A percentile compares a stretch with the other conserved stretches of the same genome.
Conservation (phyloP, 805 yeast genomes). For the Wickerhamiella parazyma region DNA sequence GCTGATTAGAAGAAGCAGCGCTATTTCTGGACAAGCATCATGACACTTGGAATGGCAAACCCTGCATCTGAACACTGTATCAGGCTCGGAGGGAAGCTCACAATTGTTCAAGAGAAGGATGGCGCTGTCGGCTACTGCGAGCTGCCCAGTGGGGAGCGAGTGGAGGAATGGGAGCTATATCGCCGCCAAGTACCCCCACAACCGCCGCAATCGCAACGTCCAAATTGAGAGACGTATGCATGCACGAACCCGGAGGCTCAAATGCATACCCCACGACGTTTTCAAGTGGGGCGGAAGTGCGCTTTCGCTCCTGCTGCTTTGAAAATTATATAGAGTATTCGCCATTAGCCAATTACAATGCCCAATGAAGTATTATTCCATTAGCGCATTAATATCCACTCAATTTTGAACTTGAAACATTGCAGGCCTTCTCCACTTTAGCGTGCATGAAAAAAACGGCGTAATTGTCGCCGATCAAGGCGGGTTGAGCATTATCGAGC, state of each 20-base stretch:
- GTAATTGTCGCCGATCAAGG: too few relatives aligned
- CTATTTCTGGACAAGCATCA: not conserved
- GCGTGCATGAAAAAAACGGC: too few relatives aligned
- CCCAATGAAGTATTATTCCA: too few relatives aligned
- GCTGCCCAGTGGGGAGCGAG: not conserved
- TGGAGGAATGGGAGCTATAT: not conserved
- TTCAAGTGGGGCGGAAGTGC: too few relatives aligned
- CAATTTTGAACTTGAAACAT: too few relatives aligned
- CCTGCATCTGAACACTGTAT: not conserved
- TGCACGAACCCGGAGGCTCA: not conserved
- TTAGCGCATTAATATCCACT: too few relatives aligned
- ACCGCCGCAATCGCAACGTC: not conserved
- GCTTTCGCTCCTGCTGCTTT: too few relatives aligned
- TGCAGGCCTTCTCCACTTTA: too few relatives aligned
- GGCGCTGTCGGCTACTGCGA: not conserved
- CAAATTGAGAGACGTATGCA: not conserved
- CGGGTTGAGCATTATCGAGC: too few relatives aligned
- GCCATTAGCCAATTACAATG: too few relatives aligned
- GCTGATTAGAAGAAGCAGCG: not conserved
- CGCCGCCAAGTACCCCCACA: not conserved
- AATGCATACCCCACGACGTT: too few relatives aligned
- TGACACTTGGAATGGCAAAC: not conserved
- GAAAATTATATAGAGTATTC: too few relatives aligned
- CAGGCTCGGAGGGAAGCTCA: not conserved
- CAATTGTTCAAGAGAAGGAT: not conserved